Conservation (phyloP, 2,329 filamentous ascomycete species). For the Cladophialophora carrionii region DNA sequence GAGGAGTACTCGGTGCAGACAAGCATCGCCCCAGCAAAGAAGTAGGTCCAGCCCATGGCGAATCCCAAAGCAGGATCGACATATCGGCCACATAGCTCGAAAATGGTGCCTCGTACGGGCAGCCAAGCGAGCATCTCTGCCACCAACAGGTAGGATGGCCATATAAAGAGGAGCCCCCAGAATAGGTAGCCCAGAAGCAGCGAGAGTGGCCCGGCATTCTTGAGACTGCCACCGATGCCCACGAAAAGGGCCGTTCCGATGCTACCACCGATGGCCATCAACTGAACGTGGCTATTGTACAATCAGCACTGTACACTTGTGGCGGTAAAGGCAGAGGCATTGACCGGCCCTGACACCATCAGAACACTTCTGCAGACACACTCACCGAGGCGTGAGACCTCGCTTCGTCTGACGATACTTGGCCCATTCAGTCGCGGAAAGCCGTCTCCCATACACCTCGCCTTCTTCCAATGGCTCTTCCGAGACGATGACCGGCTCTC, state of each 20-base stretch:
- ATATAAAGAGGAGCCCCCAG: slow-evolving; percentile 42
- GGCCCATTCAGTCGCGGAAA: slow-evolving; percentile 28
- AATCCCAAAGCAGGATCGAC: slow-evolving; percentile 51
- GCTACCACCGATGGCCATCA: slow-evolving; percentile 48
- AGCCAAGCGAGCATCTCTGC: slow-evolving; percentile 50
- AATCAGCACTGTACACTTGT: slow-evolving; percentile 4
- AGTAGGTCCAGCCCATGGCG: slow-evolving; percentile 54
- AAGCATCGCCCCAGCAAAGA: slow-evolving; percentile 50
- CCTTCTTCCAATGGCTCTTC: slow-evolving; percentile 10
- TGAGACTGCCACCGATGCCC: slow-evolving; percentile 44
- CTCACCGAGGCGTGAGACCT: slow-evolving; percentile 40
- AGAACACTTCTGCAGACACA: neutral
- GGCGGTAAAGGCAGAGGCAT: neutral
- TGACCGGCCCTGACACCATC: neutral
- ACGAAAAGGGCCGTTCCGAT: slow-evolving; percentile 46
- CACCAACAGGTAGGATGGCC: slow-evolving; percentile 46
- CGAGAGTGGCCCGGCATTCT: slow-evolving; percentile 43
- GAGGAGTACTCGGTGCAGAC: slow-evolving; percentile 55
- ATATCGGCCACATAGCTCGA: slow-evolving; percentile 47
- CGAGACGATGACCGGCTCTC: slow-evolving; percentile 19
- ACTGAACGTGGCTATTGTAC: slow-evolving; percentile 43
- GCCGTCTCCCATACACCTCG: slow-evolving; percentile 31
- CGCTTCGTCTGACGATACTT: slow-evolving; percentile 41
- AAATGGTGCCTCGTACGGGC: slow-evolving; percentile 47
- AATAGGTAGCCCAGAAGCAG: slow-evolving; percentile 45